A percentile compares a stretch with the other conserved stretches of the same genome.
Evolutionary conservation across 352 stramenopile species (phyloP).

Genomic region (Discostella stelligera): DNA sequence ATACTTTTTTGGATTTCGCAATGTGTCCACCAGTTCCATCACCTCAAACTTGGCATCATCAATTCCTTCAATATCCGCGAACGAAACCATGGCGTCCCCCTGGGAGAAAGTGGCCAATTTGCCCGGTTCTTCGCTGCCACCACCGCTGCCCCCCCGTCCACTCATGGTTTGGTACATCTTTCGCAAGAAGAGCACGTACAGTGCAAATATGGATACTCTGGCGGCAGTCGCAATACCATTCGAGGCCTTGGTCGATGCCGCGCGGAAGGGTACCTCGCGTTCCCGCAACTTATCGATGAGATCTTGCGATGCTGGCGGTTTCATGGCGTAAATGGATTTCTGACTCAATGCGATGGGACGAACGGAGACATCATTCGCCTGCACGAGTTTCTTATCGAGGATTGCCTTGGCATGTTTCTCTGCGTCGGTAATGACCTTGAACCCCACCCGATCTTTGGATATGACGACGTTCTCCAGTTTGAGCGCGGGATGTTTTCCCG

Average conservation of each 20-base stretch:
- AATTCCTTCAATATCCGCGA: constrained; percentile 81
- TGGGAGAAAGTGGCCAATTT: constrained; percentile 56
- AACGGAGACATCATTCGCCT: constrained; percentile 44
- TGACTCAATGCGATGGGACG: constrained; percentile 20
- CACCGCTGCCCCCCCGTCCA: constrained; percentile 26
- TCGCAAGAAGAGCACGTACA: constrained; percentile 74
- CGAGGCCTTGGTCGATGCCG: constrained; percentile 43
- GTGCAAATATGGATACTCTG: constrained; percentile 48
- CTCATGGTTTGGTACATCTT: constrained; percentile 68
- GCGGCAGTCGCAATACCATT: constrained; percentile 38
- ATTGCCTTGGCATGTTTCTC: constrained; percentile 39
- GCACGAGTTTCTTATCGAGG: constrained; percentile 38
- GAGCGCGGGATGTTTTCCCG: constrained; percentile 45
- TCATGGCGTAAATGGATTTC: constrained; percentile 58
- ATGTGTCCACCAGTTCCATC: constrained; percentile 80
- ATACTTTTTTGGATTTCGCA: constrained; percentile 79
- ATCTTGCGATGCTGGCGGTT: constrained; percentile 59
- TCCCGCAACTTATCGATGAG: constrained; percentile 58
- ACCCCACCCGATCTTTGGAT: constrained; percentile 60
- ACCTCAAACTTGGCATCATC: constrained; percentile 78
- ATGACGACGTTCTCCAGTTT: constrained; percentile 68
- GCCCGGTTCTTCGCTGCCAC: constrained; percentile 45
- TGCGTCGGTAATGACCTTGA: constrained; percentile 41
- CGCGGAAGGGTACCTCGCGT: constrained; percentile 63
- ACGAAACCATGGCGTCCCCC: constrained; percentile 56